These are phyloP conservation scores for Carex cristatella DNA, from an alignment of 176 grass and related monocot species.

Conservation along the genomic window DNA sequence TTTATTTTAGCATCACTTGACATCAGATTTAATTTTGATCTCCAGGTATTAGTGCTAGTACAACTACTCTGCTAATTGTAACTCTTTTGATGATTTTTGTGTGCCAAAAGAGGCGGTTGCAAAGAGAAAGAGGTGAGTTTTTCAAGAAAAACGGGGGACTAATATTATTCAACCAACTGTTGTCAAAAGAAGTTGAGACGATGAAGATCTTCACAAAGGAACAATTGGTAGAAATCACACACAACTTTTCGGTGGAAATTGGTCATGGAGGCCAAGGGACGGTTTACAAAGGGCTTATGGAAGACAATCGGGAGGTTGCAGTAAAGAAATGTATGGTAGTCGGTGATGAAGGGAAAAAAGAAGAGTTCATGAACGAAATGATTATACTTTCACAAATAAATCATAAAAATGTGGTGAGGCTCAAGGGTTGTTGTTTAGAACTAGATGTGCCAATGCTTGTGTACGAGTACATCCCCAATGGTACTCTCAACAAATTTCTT, in stretches of 20 bases:
- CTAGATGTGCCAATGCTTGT: conserved; percentile 45
- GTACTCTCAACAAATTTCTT: conserved; percentile 43
- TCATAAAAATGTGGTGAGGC: conserved; percentile 45
- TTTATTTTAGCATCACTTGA: neutral
- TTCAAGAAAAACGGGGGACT: conserved; percentile 59
- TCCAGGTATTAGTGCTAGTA: conserved; percentile 33
- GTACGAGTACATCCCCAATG: conserved; percentile 44
- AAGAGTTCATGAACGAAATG: conserved; percentile 48
- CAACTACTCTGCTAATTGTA: conserved; percentile 9
- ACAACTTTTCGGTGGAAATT: conserved; percentile 21
- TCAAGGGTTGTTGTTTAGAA: conserved; percentile 57
- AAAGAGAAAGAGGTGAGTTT: conserved; percentile 11
- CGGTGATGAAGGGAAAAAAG: conserved; percentile 17
- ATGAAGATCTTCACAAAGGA: conserved; percentile 43
- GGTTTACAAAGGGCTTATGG: conserved; percentile 39
- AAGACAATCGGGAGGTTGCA: conserved; percentile 35
- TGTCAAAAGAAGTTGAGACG: neutral
- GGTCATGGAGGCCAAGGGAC: conserved; percentile 35
- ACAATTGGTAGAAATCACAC: conserved; percentile 31
- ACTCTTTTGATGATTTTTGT: conserved; percentile 22
- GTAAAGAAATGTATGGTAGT: conserved; percentile 43
- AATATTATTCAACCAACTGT: conserved; percentile 33
- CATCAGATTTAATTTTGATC: neutral
- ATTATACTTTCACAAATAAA: conserved; percentile 58
- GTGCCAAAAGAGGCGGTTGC: conserved; percentile 33